Base-by-base conservation (phyloP, 208 protist genomes). In the Trypanosoma avium region DNA sequence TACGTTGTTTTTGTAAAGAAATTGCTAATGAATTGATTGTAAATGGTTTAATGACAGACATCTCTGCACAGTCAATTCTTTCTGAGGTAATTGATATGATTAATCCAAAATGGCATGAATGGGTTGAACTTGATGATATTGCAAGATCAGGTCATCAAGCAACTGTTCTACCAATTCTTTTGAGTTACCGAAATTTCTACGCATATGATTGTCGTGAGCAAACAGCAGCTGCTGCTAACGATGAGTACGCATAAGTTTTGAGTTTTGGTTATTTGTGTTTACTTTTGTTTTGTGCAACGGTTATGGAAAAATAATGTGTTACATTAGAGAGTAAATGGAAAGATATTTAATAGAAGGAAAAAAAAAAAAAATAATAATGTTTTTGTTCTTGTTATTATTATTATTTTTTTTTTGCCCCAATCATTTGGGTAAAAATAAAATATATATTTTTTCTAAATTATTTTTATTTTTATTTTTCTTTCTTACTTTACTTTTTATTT, bases 51-150 rank as follows among this genome's bases (percentile, higher is more conserved):
- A 91, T 95, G 86, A 67, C 73, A 15, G 82, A 92, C 69, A 88
- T 96, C 24, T 86, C 83, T 0, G 78, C 84, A 3, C 76, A 91
- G 72, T 90, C 79, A 7, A 93, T 96, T 45, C 65, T 93, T 21
- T 89, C 85, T 0, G 87, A 96, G 57, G 79, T 96, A 29, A 82
- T 96, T 13, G 90, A 96, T 69, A 96, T 96, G 90, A 92, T 94
- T 50, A 96, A 96, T 58, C 90, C 90, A 0, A 78, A 73, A 15
- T 91, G 80, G 81, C 85, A 90, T 52, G 87, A 94, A 61, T 86
- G 77, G 70, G 75, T 96, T 17, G 90, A 85, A 13, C 64, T 93
- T 15, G 74, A 87, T 5, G 90, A 96, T 66, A 77, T 96, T 38
- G 70, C 86, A 49, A 60, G 68, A 22, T 93, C 81, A 17, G 88